A percentile compares a stretch with the other conserved stretches of the same genome.
Conservation (phyloP, 2,329 filamentous ascomycete genomes). For the Colletotrichum cordylinicola region DNA sequence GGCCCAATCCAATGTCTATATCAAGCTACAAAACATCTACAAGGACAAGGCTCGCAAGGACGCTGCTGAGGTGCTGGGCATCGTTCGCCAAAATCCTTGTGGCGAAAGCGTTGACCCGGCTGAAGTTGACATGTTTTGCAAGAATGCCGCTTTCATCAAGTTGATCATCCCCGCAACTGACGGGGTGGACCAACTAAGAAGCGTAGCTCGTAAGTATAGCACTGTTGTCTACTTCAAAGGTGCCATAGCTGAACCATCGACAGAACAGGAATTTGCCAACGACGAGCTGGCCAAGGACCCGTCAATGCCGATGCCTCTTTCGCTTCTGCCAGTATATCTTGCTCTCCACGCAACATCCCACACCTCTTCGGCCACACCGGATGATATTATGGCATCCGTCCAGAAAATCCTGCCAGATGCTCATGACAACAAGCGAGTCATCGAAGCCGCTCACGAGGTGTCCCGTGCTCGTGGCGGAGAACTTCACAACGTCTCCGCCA, state of each 20-base stretch:
- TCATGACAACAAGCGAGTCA: slow-evolving; percentile 53
- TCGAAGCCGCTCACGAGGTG: slow-evolving; percentile 67
- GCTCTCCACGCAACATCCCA: slow-evolving; percentile 63
- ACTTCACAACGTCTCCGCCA: slow-evolving; percentile 88
- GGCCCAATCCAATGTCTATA: slow-evolving; percentile 87
- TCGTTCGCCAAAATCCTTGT: slow-evolving; percentile 58
- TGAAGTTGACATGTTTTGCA: slow-evolving; percentile 92
- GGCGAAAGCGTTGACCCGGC: slow-evolving; percentile 65
- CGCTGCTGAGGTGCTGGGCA: slow-evolving; percentile 73
- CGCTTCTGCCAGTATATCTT: slow-evolving; percentile 73
- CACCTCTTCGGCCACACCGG: slow-evolving; percentile 45
- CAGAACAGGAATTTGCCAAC: slow-evolving; percentile 60
- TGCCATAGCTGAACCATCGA: slow-evolving; percentile 1
- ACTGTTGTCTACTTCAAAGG: not conserved
- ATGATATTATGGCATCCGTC: slow-evolving; percentile 59
- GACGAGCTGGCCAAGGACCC: slow-evolving; percentile 55
- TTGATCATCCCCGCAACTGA: slow-evolving; percentile 68
- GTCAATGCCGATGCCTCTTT: slow-evolving; percentile 54
- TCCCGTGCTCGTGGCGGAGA: slow-evolving; percentile 83
- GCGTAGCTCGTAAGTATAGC: slow-evolving; percentile 58
- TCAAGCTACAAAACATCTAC: slow-evolving; percentile 91
- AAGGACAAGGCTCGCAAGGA: slow-evolving; percentile 86
- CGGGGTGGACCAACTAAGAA: slow-evolving; percentile 52
- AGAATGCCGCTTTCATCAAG: slow-evolving; percentile 92
- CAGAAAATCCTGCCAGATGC: slow-evolving; percentile 51